Base-by-base conservation (phyloP, 2,329 filamentous ascomycete genomes). In the Rhynchosporium graminicola region DNA sequence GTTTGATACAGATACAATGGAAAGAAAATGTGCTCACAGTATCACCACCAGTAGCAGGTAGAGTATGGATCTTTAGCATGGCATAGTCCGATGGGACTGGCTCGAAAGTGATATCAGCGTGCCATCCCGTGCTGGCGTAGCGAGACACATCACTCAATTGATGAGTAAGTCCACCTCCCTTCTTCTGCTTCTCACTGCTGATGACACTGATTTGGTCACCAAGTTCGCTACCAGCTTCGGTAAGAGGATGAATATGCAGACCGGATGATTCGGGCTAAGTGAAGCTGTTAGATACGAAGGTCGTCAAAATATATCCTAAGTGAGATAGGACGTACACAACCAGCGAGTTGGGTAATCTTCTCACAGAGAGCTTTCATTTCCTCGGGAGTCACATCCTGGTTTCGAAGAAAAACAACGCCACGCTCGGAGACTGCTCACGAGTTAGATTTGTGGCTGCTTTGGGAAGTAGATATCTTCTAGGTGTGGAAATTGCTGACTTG, bases 181-280 rank as follows among this genome's bases (percentile, higher is more conserved):
- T 80, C 28, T 80, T 78, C 63, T 82, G 80, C 65, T 13, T 76
- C 59, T 77, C 76, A 52, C 78, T 80, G 71, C 40, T 43, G 15
- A 43, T 43, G 15, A 43, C 40, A n/a, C 40, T 43, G 12, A 43
- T 43, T 12, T 43, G 10, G 12, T 43, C 40, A 43, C 15, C 40
- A 12, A 13, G 10, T 12, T 43, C 15, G 40, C 40, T 12, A 43
- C 10, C 10, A 43, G 40, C 10, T 43, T 83, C 82, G 67, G 79
- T 80, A 31, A 85, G 68, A 5, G 83, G 82, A 65, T 85, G 83
- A 7, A 84, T 78, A 62, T 85, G 83, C 29, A 86, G 75, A 2
- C 76, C 65, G 12, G 57, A 62, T 8, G 59, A 62, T 36, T 45
- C 58, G 0, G 65, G 65, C 52, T 68, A 36, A 36, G 33, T 36